Conservation (phyloP, 139 green algal genomes). For the Pseudopediastrum boryanum region DNA sequence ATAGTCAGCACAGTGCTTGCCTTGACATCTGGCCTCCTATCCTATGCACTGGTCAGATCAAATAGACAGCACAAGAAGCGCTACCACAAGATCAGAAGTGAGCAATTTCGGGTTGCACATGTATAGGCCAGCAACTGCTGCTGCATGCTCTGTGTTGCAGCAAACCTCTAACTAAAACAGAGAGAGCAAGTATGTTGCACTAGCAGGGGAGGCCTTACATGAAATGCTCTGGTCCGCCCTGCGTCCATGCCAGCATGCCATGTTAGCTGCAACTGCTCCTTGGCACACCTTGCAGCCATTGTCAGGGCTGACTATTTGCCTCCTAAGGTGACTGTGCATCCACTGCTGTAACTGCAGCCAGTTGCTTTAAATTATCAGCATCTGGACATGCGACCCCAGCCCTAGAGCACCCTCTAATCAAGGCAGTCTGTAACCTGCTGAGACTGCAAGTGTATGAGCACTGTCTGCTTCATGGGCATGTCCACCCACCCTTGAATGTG, state of each 20-base stretch:
- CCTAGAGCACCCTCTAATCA: too few relatives aligned
- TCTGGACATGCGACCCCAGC: too few relatives aligned
- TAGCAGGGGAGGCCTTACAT: neutral
- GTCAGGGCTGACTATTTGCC: too few relatives aligned
- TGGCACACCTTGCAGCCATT: too few relatives aligned
- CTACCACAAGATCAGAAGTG: neutral
- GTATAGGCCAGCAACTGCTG: neutral
- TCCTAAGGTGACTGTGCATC: too few relatives aligned
- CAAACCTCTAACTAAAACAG: neutral
- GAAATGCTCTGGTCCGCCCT: neutral
- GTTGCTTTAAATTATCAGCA: too few relatives aligned
- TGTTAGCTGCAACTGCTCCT: neutral
- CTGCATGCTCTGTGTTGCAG: neutral
- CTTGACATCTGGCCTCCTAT: slow-evolving; percentile 26
- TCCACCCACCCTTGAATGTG: too few relatives aligned
- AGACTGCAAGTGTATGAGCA: too few relatives aligned
- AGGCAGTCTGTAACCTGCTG: too few relatives aligned
- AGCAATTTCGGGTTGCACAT: neutral
- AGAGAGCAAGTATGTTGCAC: neutral
- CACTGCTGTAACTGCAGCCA: too few relatives aligned
- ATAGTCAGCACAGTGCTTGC: slow-evolving; percentile 17
- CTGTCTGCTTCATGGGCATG: too few relatives aligned
- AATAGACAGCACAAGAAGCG: neutral
- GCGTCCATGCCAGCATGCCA: too few relatives aligned
- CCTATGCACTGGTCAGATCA: slow-evolving; percentile 8